Conservation (phyloP, 345 rosid species). For the Ceriops decandra region DNA sequence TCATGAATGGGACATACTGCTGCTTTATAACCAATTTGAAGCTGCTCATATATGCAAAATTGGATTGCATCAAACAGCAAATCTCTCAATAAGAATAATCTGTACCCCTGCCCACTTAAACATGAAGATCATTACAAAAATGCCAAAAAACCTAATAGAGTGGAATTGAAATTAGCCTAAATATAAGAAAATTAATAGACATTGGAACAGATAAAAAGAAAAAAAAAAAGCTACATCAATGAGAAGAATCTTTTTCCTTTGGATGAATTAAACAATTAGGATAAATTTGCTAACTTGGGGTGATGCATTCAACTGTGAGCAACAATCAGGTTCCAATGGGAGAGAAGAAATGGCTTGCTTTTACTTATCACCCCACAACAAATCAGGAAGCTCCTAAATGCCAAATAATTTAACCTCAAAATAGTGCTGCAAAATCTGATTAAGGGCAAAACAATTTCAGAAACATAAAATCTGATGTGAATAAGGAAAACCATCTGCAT, state of each 20-base stretch:
- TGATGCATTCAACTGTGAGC: not conserved
- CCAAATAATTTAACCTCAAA: too few species aligned
- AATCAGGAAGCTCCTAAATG: too few species aligned
- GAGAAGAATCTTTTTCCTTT: too few species aligned
- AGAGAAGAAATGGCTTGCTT: too few species aligned
- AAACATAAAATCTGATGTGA: too few species aligned
- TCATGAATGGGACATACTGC: constrained; percentile 52
- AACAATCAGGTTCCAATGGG: too few species aligned
- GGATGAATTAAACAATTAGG: constrained; percentile 2
- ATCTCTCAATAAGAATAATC: constrained; percentile 84
- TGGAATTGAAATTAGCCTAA: not conserved
- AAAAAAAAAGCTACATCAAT: too few species aligned
- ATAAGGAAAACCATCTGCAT: not conserved
- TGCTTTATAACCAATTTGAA: constrained; percentile 74
- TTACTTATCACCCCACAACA: too few species aligned
- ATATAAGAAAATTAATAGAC: not conserved
- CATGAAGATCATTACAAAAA: not conserved
- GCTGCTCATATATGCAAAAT: constrained; percentile 94
- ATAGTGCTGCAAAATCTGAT: too few species aligned
- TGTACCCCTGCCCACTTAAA: constrained; percentile 60
- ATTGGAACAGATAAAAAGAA: too few species aligned
- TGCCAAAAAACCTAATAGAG: not conserved
- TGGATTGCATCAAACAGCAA: constrained; percentile 96
- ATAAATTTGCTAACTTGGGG: not conserved
- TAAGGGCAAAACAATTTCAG: too few species aligned